Base-by-base conservation (phyloP, 192 early-diverging fungal species). In the Backusella luteola region DNA sequence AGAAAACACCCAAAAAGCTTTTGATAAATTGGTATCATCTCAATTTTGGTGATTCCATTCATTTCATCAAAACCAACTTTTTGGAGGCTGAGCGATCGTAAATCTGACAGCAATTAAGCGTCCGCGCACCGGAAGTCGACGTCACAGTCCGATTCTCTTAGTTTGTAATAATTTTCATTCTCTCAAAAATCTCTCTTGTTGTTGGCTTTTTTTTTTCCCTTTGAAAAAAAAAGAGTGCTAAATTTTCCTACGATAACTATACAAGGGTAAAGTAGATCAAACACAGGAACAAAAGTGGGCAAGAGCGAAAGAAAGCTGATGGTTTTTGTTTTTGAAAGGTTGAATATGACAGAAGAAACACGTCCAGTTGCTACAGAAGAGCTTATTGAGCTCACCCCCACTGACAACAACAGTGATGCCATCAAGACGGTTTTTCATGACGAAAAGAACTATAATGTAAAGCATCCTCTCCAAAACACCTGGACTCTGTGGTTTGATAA, bases 401-500 rank as follows among this genome's bases (percentile, higher is more conserved):
- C 29, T 41, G 71, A 73, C 26, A 69, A 69, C 73, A 68, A 75
- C 73, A 39, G 42, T 34, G 53, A 59, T 59, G 53, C 53, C 53
- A 59, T 87, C 34, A 85, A 74, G 52, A 91, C 89, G 8, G 87
- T 89, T 42, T 87, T 94, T 73, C 82, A 83, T 26, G 91, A 94
- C 81, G 84, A 88, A 14, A 71, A 83, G 11, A 84, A 91, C 77
- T 95, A 90, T 83, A 94, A 92, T 75, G 92, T 91, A 14, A 96
- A 94, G 85, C 98, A 99, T 80, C 92, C 91, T 68, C 91, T 99
- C 52, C 90, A 96, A 80, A 84, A 93, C 67, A 81, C 84, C 35
- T 99, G 98, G 98, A 96, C 96, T 32, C 85, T 99, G 75, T 99
- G 96, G 96, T 98, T 92, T 81, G 96, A 98, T 83, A 92, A 92